These are phyloP conservation scores for Phylloporus arenicola DNA, from an alignment of 768 basidiomycete genomes.

Conservation along the genomic window DNA sequence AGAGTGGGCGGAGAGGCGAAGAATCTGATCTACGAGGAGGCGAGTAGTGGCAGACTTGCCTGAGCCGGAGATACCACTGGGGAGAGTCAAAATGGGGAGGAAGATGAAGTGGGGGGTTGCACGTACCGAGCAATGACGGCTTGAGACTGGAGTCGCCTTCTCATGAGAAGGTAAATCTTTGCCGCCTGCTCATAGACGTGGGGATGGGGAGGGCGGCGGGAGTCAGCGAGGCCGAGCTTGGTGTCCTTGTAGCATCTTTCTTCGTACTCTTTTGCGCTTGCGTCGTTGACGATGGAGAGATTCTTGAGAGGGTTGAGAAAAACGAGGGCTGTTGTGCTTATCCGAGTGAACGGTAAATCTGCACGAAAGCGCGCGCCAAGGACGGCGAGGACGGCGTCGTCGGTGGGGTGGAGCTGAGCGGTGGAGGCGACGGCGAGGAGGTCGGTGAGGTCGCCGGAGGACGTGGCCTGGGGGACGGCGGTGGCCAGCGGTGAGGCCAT, in stretches of 20 bases:
- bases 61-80: conserved; percentile 59
- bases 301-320: conserved; percentile 58
- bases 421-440: conserved; percentile 35
- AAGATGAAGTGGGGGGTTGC: conserved; percentile 5
- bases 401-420: conserved; percentile 45
- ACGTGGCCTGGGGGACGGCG: conserved; percentile 33
- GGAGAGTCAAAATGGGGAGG: conserved; percentile 11
- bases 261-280: conserved; percentile 53
- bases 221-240: conserved; percentile 34
- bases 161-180: conserved; percentile 54
- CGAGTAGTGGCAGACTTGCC: conserved; percentile 51
- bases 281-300: conserved; percentile 53
- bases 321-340: conserved; percentile 46
- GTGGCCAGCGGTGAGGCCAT: conserved; percentile 38
- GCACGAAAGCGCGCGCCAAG: conserved; percentile 54
- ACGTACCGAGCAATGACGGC: conserved; percentile 49
- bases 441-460: conserved; percentile 46
- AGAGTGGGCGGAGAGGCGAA: conserved; percentile 55
- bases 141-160: conserved; percentile 49
- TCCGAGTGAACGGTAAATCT: conserved; percentile 52
- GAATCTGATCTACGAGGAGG: conserved; percentile 52
- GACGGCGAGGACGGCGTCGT: conserved; percentile 52
- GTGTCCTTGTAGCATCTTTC: conserved; percentile 52
- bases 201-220: conserved; percentile 43
- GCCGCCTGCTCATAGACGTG: conserved; percentile 61